Conservation (phyloP, 1,284 basidiomycete genomes). For the Apiotrichum porosum region DNA sequence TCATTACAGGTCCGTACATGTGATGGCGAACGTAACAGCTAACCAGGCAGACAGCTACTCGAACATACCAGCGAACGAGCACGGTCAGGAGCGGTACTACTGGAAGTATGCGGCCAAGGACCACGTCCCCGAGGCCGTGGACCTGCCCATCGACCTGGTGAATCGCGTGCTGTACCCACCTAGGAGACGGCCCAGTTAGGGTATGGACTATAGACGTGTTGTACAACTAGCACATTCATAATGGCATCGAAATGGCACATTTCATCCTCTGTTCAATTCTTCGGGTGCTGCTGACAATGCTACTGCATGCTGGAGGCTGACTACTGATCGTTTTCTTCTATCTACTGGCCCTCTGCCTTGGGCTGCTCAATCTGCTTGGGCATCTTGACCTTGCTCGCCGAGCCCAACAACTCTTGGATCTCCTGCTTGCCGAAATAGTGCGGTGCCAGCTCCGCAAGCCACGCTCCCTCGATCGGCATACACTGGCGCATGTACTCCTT, state of each 20-base stretch:
- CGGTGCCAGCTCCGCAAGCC: conserved; percentile 90
- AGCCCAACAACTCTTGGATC: conserved; percentile 72
- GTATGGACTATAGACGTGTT: not conserved
- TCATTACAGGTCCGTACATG: conserved; percentile 58
- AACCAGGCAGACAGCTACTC: conserved; percentile 5
- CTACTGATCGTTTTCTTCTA: not conserved
- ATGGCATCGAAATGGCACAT: not conserved
- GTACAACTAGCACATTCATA: not conserved
- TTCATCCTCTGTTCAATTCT: too few species aligned
- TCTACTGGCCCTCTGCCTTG: not conserved
- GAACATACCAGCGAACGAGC: not conserved
- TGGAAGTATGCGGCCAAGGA: conserved; percentile 42
- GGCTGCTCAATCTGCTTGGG: conserved; percentile 55
- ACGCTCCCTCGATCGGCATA: conserved; percentile 94
- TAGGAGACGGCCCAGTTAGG: conserved; percentile 1
- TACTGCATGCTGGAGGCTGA: not conserved
- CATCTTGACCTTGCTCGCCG: conserved; percentile 75
- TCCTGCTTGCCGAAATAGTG: conserved; percentile 90
- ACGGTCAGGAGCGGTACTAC: conserved; percentile 20
- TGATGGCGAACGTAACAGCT: not conserved
- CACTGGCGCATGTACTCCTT: conserved; percentile 70
- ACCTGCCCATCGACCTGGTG: conserved; percentile 74
- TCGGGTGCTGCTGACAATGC: not conserved
- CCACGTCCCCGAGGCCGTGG: conserved; percentile 63
- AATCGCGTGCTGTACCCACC: conserved; percentile 62